Conservation (phyloP, 352 stramenopile genomes). For the Phytophthora sansomeana region DNA sequence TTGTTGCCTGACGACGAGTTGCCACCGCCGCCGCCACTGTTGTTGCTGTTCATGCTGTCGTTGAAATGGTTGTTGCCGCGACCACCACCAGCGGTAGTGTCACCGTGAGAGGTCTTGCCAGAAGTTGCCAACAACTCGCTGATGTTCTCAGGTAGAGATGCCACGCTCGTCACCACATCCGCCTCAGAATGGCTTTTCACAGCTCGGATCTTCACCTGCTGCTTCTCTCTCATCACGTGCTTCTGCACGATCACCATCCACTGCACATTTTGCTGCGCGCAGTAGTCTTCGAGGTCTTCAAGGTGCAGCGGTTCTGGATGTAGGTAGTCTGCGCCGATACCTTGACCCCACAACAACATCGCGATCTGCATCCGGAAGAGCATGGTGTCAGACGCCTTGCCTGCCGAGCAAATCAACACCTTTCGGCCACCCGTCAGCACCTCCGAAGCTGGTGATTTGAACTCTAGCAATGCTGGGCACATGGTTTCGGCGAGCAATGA, state of each 20-base stretch:
- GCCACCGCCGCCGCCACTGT: conserved; percentile 12
- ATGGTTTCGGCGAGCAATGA: conserved; percentile 66
- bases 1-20: conserved; percentile 12
- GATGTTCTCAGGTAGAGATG: conserved; percentile 73
- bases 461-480: conserved; percentile 35
- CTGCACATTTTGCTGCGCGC: conserved; percentile 71
- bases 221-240: conserved; percentile 85
- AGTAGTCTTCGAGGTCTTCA: conserved; percentile 88
- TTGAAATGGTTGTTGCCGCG: conserved; percentile 38
- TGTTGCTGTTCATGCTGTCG: conserved; percentile 35
- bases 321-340: conserved; percentile 83
- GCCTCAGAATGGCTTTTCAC: conserved; percentile 76
- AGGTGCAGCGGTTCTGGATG: conserved; percentile 82
- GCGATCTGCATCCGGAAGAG: conserved; percentile 85
- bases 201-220: conserved; percentile 82
- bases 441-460: conserved; percentile 43
- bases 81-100: conserved; percentile 21
- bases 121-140: conserved; percentile 49
- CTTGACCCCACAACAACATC: conserved; percentile 74
- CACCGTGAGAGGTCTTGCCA: conserved; percentile 31
- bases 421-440: conserved; percentile 54
- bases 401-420: conserved; percentile 81
- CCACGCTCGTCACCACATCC: conserved; percentile 72
- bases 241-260: conserved; percentile 91
- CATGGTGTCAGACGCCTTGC: conserved; percentile 76